These are phyloP conservation scores for Penicillium digitatum DNA, from an alignment of 2,329 filamentous ascomycete species.

Conservation along the genomic window DNA sequence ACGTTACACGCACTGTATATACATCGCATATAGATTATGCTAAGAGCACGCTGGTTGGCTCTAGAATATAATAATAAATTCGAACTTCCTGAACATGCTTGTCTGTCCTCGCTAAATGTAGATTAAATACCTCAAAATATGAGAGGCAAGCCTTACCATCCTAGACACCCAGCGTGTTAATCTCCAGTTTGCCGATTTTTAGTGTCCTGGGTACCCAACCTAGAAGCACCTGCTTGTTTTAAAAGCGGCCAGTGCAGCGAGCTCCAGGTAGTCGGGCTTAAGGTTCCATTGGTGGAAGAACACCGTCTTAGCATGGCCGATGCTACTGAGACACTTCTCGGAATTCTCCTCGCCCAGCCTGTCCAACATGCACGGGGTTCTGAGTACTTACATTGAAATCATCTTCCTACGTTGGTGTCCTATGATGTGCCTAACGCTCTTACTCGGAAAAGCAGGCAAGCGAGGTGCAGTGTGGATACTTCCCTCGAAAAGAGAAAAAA, in stretches of 20 bases:
- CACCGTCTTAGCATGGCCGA: too few species aligned
- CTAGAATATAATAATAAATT: neutral
- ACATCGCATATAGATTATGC: conserved; percentile 9
- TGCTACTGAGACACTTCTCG: too few species aligned
- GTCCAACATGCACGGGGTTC: neutral
- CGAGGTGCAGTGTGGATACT: too few species aligned
- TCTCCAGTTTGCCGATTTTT: too few species aligned
- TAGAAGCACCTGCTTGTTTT: too few species aligned
- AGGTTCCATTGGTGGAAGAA: too few species aligned
- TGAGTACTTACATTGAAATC: neutral
- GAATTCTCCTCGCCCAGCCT: neutral
- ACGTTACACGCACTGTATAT: conserved; percentile 1
- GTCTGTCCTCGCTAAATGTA: neutral
- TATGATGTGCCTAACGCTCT: neutral
- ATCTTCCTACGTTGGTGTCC: neutral
- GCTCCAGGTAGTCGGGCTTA: too few species aligned
- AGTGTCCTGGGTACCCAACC: too few species aligned
- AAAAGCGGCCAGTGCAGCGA: too few species aligned
- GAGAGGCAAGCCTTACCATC: neutral
- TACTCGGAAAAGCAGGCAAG: too few species aligned
- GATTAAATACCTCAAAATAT: neutral
- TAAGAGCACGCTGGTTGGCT: conserved; percentile 7
- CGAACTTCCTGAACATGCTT: neutral
- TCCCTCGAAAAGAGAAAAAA: too few species aligned
- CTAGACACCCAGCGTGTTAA: too few species aligned